Conservation (phyloP, 2,329 filamentous ascomycete species). For the Penicillium oxalicum region DNA sequence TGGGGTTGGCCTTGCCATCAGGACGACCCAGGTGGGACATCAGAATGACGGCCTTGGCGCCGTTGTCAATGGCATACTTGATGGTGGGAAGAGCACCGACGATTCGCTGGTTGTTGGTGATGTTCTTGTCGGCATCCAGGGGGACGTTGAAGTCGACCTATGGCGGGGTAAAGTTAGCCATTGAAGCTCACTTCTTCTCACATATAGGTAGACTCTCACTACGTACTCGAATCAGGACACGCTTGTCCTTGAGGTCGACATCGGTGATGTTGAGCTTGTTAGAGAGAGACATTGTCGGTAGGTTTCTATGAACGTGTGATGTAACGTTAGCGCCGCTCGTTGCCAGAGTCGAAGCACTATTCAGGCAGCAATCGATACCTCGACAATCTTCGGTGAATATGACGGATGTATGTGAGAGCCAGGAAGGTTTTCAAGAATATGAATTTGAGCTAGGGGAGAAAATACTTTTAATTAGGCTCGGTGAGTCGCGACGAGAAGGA, state of each 20-base stretch:
- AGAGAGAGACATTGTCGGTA: constrained; percentile 77
- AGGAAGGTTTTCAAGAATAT: constrained; percentile 2
- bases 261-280: constrained; percentile 97
- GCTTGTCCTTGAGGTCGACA: constrained; percentile 95
- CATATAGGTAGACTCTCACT: constrained; percentile 17
- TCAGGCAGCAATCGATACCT: constrained; percentile 8
- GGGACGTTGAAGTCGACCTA: constrained; percentile 99
- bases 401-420: constrained; percentile 8
- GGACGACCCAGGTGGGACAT: constrained; percentile 99
- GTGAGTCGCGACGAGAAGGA: constrained; percentile 20
- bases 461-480: constrained; percentile 19
- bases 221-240: constrained; percentile 91
- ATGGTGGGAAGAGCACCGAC: constrained; percentile 92
- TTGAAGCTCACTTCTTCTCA: not conserved
- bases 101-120: constrained; percentile 98
- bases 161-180: constrained; percentile 10
- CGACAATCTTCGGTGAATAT: constrained; percentile 6
- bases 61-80: constrained; percentile 85
- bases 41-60: constrained; percentile 85
- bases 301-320: constrained; percentile 7
- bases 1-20: constrained; percentile 79
- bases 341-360: not conserved
- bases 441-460: constrained; percentile 6
- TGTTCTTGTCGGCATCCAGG: constrained; percentile 82
- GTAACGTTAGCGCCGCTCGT: constrained; percentile 5